A percentile compares a stretch with the other conserved stretches of the same genome.
Evolutionary conservation across 83 land plant genomes (phyloP).

Genomic region (Thuja plicata): DNA sequence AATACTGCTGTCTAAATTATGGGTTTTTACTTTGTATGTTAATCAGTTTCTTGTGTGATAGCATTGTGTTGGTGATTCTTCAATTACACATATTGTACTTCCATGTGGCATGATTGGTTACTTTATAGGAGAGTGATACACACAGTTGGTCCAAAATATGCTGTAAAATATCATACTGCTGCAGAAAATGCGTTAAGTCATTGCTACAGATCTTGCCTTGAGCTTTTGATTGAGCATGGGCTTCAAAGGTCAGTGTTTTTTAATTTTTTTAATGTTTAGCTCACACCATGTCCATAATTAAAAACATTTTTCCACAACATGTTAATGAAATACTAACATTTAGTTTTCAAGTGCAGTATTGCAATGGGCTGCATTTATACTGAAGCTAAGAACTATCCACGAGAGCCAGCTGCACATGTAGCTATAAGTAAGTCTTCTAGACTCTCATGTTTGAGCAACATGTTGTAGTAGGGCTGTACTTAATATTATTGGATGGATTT

Average conservation of each 20-base stretch:
- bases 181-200: slow-evolving; percentile 99
- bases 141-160: slow-evolving; percentile 99
- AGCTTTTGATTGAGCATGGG: slow-evolving; percentile 87
- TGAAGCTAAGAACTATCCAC: slow-evolving; percentile 94
- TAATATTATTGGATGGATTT: background rate
- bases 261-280: background rate
- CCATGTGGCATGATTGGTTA: background rate
- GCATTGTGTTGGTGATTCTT: background rate
- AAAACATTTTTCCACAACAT: background rate
- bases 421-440: slow-evolving; percentile 76
- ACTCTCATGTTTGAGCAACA: background rate
- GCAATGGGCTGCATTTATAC: slow-evolving; percentile 95
- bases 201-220: slow-evolving; percentile 96
- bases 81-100: background rate
- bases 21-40: background rate
- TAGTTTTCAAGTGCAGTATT: slow-evolving; percentile 58
- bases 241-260: slow-evolving; percentile 62
- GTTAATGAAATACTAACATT: background rate
- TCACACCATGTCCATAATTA: background rate
- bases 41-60: background rate
- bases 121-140: slow-evolving; percentile 87
- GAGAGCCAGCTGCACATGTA: slow-evolving; percentile 98
- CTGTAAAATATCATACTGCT: slow-evolving; percentile 95
- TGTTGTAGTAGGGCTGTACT: background rate
- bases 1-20: background rate